Conservation (phyloP, 345 rosid species). For the Arabis alpina region DNA sequence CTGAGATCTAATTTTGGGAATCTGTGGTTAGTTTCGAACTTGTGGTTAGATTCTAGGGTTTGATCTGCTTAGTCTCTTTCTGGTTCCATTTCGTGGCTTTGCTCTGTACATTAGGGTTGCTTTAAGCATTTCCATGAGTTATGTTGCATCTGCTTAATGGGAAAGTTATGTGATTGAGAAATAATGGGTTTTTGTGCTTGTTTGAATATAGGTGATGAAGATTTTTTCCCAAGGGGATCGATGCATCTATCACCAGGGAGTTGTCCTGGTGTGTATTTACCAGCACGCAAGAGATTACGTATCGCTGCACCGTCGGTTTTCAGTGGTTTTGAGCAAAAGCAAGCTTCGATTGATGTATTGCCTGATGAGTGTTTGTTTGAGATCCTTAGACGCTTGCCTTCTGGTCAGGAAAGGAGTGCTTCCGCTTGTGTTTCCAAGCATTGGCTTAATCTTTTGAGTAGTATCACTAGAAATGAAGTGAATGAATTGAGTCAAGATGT, state of each 20-base stretch:
- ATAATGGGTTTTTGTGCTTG: slow-evolving; percentile 9
- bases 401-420: slow-evolving; percentile 78
- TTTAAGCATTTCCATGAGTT: slow-evolving; percentile 6
- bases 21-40: not conserved
- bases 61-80: slow-evolving; percentile 13
- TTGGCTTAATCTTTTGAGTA: slow-evolving; percentile 85
- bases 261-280: slow-evolving; percentile 69
- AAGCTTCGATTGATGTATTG: slow-evolving; percentile 70
- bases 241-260: slow-evolving; percentile 72
- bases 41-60: slow-evolving; percentile 12
- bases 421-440: slow-evolving; percentile 86
- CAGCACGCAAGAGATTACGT: slow-evolving; percentile 79
- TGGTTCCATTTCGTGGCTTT: not conserved
- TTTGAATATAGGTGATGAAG: slow-evolving; percentile 63
- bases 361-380: slow-evolving; percentile 97
- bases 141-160: no score
- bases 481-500: slow-evolving; percentile 42
- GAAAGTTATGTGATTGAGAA: no score
- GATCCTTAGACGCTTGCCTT: slow-evolving; percentile 76
- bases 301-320: slow-evolving; percentile 69
- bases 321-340: slow-evolving; percentile 59
- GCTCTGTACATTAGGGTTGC: slow-evolving; percentile 1
- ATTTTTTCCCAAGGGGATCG: slow-evolving; percentile 68
- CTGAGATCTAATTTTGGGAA: no score
- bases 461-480: slow-evolving; percentile 60